A percentile compares a stretch with the other conserved stretches of the same genome.
Evolutionary conservation across 225 moss, liverwort and hornwort species (phyloP).

Genomic region (Climacium dendroides): DNA sequence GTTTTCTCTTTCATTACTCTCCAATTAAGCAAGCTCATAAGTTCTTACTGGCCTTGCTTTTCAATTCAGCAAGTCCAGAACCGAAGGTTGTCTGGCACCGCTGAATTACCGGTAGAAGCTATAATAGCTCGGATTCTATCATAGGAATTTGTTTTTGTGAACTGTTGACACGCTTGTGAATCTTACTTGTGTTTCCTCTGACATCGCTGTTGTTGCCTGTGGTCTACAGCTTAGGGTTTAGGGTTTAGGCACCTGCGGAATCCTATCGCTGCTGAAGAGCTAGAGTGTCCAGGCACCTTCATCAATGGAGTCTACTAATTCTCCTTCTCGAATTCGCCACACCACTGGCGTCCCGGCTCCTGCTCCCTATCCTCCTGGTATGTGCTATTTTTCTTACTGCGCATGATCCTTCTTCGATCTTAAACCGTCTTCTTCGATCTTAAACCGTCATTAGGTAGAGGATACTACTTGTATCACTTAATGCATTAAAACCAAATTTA

Average conservation of each 20-base stretch:
- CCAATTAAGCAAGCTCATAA: not conserved
- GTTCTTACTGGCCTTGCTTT: not conserved
- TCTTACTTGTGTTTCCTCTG: not conserved
- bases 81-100: not conserved
- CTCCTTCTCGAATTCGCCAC: slow-evolving; percentile 13
- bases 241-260: not conserved
- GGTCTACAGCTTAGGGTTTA: not conserved
- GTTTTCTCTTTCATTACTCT: not conserved
- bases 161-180: not conserved
- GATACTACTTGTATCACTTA: not conserved
- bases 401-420: not conserved
- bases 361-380: slow-evolving; percentile 23
- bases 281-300: not conserved
- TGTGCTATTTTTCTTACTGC: not conserved
- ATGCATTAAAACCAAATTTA: not conserved
- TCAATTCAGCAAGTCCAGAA: not conserved
- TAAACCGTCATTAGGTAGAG: not conserved
- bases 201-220: not conserved
- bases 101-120: too few relatives aligned
- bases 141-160: not conserved
- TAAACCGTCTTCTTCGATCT: too few relatives aligned
- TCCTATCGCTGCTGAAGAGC: not conserved
- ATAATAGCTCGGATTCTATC: not conserved
- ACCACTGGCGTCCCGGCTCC: slow-evolving; percentile 6
- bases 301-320: slow-evolving; percentile 4